Evolutionary conservation across 768 basidiomycete species (phyloP).

Genomic region (Sarcodon aspratus): DNA sequence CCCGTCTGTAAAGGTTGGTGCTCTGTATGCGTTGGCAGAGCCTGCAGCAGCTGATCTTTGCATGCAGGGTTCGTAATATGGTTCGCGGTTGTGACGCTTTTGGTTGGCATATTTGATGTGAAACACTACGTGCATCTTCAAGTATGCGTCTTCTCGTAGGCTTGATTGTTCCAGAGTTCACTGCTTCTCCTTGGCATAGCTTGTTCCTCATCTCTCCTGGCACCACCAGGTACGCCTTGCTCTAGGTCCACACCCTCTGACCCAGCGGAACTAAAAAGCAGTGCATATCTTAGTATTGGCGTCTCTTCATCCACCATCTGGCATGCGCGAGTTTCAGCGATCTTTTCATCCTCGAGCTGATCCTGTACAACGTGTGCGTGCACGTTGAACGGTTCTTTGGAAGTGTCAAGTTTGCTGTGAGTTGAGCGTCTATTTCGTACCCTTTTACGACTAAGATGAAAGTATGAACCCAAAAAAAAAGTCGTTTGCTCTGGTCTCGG

Average conservation of each 20-base stretch:
- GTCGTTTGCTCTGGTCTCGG: slow-evolving; percentile 71
- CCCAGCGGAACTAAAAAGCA: slow-evolving; percentile 18
- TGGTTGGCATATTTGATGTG: slow-evolving; percentile 70
- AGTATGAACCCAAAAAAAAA: slow-evolving; percentile 19
- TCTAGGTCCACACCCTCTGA: slow-evolving; percentile 11
- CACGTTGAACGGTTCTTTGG: slow-evolving; percentile 82
- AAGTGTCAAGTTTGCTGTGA: slow-evolving; percentile 76
- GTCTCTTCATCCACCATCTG: slow-evolving; percentile 60
- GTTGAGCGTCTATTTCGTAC: slow-evolving; percentile 12
- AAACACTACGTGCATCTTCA: slow-evolving; percentile 87
- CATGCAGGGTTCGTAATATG: slow-evolving; percentile 64
- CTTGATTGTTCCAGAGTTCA: slow-evolving; percentile 1
- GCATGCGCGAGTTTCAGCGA: slow-evolving; percentile 82
- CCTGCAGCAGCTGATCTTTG: slow-evolving; percentile 1
- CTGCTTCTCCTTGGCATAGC: slow-evolving; percentile 23
- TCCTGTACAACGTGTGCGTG: slow-evolving; percentile 62
- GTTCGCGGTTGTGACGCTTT: slow-evolving; percentile 59
- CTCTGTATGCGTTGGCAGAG: background rate
- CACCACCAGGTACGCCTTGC: slow-evolving; percentile 63
- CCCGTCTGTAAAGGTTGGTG: slow-evolving; percentile 66
- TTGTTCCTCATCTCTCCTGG: slow-evolving; percentile 82
- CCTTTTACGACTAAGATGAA: background rate
- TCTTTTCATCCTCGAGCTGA: slow-evolving; percentile 61
- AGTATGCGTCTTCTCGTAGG: slow-evolving; percentile 23
- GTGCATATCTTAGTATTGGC: slow-evolving; percentile 60